These are phyloP conservation scores for Gaertneriomyces semiglobifer DNA, from an alignment of 192 early-diverging fungal species.

Conservation along the genomic window DNA sequence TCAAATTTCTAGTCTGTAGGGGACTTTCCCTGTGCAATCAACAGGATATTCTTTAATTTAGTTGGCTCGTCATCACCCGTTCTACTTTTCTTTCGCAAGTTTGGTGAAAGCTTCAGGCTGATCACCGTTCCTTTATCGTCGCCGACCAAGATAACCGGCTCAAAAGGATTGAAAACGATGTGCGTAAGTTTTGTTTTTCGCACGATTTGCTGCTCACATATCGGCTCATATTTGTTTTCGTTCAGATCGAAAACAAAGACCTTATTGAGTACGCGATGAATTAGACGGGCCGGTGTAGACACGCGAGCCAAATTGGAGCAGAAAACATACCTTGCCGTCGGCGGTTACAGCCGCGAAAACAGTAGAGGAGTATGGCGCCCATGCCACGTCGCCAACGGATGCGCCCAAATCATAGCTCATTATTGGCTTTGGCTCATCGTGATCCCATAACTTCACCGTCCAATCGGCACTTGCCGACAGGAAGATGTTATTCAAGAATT, in stretches of 20 bases:
- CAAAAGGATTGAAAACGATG: conserved; percentile 58
- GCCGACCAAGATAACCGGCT: conserved; percentile 57
- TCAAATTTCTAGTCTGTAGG: conserved; percentile 20
- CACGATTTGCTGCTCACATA: conserved; percentile 60
- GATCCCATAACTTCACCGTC: conserved; percentile 66
- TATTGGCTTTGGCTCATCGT: conserved; percentile 48
- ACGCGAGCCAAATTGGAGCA: neutral
- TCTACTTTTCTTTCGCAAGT: conserved; percentile 40
- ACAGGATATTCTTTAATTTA: conserved; percentile 26
- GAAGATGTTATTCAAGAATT: conserved; percentile 52
- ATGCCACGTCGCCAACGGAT: conserved; percentile 58
- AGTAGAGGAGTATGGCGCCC: conserved; percentile 64
- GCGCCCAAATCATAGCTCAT: conserved; percentile 58
- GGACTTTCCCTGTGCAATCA: conserved; percentile 22
- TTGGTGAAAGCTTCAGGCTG: conserved; percentile 53
- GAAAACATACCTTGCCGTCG: conserved; percentile 53
- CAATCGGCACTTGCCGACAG: conserved; percentile 57
- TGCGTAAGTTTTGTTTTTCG: conserved; percentile 60
- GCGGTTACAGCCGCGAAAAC: conserved; percentile 60
- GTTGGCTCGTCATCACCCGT: conserved; percentile 21
- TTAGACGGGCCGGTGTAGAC: neutral
- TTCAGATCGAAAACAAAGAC: conserved; percentile 57
- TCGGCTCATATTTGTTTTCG: conserved; percentile 61
- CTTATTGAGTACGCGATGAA: conserved; percentile 12
- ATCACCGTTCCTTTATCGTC: conserved; percentile 56